Base-by-base conservation (phyloP, 129 eudicot species). In the Centaurea solstitialis region DNA sequence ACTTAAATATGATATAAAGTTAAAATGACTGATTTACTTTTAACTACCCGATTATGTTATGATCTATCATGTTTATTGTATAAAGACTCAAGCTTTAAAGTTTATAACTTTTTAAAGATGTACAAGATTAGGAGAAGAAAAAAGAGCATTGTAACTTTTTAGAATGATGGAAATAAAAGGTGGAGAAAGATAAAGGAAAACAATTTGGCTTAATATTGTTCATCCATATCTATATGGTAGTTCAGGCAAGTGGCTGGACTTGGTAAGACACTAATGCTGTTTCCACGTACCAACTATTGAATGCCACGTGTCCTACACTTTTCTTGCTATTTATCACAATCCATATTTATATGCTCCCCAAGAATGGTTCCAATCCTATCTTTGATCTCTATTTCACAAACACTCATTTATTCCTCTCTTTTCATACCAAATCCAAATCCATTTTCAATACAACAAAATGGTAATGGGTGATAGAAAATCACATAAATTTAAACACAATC, bases 261-360 rank as follows among this genome's bases (percentile, higher is more conserved):
- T 69, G 76, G 82, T 79, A 79, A 30, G 69, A 33, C 37, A 79
- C 70, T 61, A 40, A 30, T 77, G 79, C 78, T 77, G 74, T 71
- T 71, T 45, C 78, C 33, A 83, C 70, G 17, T 15, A 71, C 86
- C 82, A 83, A 30, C 74, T 17, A 9, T 15, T 77, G 22, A 9
- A 0, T 83, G 82, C 82, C 86, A 83, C 86, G 82, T 83, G 86
- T 71, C 81, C 68, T 12, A 11, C 43, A 7, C 68, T 77, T 83
- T 82, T 82, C 40, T 59, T 70, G 73, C 20, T 57, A 22, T 3
- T 35, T 21, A 57, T 82, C 80, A 24, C 41, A 76, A 76, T 35
- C 75, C 82, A 83, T 77, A 83, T 83, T 83, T 83, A 83, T 83
- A 83, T 83, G 86, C 85, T 83, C 86, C 81, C 86, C 82, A 43